A percentile compares a stretch with the other conserved stretches of the same genome.
These are phyloP conservation scores for Spinellus fusiger DNA, from an alignment of 192 early-diverging fungal species.

Conservation along the genomic window DNA sequence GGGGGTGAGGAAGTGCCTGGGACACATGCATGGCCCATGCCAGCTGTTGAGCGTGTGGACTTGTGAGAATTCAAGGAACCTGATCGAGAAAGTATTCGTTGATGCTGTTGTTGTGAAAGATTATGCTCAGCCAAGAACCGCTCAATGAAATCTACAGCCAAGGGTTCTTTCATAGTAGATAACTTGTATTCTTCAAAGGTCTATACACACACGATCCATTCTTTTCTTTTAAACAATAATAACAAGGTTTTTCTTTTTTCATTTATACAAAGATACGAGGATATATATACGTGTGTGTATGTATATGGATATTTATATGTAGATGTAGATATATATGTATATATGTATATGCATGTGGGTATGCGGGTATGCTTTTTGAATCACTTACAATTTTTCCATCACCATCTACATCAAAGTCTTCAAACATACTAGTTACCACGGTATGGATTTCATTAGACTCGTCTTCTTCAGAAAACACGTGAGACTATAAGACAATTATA, in stretches of 20 bases:
- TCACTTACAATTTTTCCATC: slow-evolving; percentile 63
- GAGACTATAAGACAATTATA: slow-evolving; percentile 13
- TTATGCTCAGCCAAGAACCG: slow-evolving; percentile 63
- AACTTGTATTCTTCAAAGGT: slow-evolving; percentile 72
- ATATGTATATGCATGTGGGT: too few species aligned
- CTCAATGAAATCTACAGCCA: slow-evolving; percentile 71
- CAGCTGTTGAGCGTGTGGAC: slow-evolving; percentile 12
- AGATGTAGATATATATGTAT: background rate
- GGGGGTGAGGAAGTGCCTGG: slow-evolving; percentile 9
- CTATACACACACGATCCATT: too few species aligned
- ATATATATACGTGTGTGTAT: background rate
- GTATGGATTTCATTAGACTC: slow-evolving; percentile 56
- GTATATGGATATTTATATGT: background rate
- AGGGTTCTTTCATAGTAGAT: slow-evolving; percentile 72
- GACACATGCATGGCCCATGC: background rate
- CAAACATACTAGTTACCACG: slow-evolving; percentile 67
- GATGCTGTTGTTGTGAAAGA: slow-evolving; percentile 12
- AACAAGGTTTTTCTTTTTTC: background rate
- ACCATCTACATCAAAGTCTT: slow-evolving; percentile 75
- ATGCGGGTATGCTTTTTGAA: background rate
- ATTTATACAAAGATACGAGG: background rate
- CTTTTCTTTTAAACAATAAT: background rate
- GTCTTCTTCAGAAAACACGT: slow-evolving; percentile 55
- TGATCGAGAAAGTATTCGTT: slow-evolving; percentile 23
- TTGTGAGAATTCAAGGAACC: slow-evolving; percentile 23